phyloP scores from a whole-genome alignment of 371 early-diverging fungal species.

The Lichtheimia ornata region DNA sequence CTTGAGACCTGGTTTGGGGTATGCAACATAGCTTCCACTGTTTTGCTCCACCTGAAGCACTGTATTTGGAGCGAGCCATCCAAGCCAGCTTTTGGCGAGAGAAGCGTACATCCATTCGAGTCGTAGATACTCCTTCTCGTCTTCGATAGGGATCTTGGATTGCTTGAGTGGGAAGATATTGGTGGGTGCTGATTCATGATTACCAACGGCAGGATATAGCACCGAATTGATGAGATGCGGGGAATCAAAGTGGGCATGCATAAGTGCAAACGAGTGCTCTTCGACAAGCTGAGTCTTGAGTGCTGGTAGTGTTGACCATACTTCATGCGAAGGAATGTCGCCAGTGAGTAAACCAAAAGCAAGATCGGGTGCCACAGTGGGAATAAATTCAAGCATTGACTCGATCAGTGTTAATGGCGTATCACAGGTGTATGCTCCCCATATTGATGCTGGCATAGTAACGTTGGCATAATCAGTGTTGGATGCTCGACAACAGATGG shows the following conservation, averaged over 20 bases:
- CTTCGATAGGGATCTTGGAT: slow-evolving; percentile 32
- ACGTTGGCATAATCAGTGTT: slow-evolving; percentile 38
- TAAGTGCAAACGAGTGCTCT: slow-evolving; percentile 33
- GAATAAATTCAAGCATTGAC: slow-evolving; percentile 48
- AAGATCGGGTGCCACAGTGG: slow-evolving; percentile 36
- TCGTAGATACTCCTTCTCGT: slow-evolving; percentile 27
- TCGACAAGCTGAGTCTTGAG: slow-evolving; percentile 43
- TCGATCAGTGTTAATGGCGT: slow-evolving; percentile 46
- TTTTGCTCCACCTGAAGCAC: slow-evolving; percentile 31
- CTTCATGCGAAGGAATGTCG: slow-evolving; percentile 66
- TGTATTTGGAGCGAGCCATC: slow-evolving; percentile 43
- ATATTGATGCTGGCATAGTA: slow-evolving; percentile 29
- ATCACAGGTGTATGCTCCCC: slow-evolving; percentile 60
- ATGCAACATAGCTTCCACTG: slow-evolving; percentile 50
- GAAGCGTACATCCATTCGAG: slow-evolving; percentile 52
- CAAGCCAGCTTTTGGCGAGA: slow-evolving; percentile 51
- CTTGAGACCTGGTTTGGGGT: slow-evolving; percentile 49
- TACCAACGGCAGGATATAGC: slow-evolving; percentile 60
- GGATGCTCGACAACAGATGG: slow-evolving; percentile 57
- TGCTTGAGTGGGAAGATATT: slow-evolving; percentile 48
- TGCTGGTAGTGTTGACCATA: slow-evolving; percentile 54
- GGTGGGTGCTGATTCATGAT: slow-evolving; percentile 56
- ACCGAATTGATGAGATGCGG: slow-evolving; percentile 29
- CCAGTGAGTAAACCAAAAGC: slow-evolving; percentile 60
- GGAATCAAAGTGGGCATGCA: slow-evolving; percentile 45